Conservation (phyloP, 768 basidiomycete species). For the Sutorius australiensis region DNA sequence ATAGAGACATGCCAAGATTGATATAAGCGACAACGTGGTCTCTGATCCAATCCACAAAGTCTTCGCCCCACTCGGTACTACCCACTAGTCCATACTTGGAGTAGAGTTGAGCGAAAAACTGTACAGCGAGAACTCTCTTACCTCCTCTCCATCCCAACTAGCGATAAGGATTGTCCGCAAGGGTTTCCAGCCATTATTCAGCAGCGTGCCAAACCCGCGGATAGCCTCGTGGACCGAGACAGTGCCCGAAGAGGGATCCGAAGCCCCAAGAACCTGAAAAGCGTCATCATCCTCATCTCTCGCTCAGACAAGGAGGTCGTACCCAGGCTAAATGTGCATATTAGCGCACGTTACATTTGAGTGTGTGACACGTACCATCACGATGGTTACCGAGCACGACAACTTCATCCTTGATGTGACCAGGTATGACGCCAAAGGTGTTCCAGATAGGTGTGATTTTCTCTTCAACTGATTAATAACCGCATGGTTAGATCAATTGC, state of each 20-base stretch:
- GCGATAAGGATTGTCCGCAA: conserved; percentile 70
- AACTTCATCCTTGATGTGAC: conserved; percentile 79
- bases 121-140: conserved; percentile 17
- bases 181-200: conserved; percentile 62
- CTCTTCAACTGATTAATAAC: conserved; percentile 53
- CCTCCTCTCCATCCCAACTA: conserved; percentile 80
- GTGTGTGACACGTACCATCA: conserved; percentile 55
- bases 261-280: conserved; percentile 45
- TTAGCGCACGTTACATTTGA: conserved; percentile 5
- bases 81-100: conserved; percentile 68
- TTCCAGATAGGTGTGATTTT: conserved; percentile 93
- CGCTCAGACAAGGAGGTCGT: not conserved
- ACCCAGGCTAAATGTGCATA: conserved; percentile 21
- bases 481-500: not conserved
- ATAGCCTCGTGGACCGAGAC: conserved; percentile 53
- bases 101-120: conserved; percentile 1
- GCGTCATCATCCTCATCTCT: not conserved
- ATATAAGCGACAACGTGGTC: conserved; percentile 84
- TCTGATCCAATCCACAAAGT: conserved; percentile 78
- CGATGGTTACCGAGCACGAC: conserved; percentile 87
- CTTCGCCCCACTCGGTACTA: conserved; percentile 93
- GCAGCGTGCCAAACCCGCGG: conserved; percentile 49
- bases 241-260: conserved; percentile 56
- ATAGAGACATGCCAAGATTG: conserved; percentile 55
- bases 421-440: conserved; percentile 79